These are phyloP conservation scores for Aspergillus terreus DNA, from an alignment of 2,329 filamentous ascomycete species.

Conservation along the genomic window DNA sequence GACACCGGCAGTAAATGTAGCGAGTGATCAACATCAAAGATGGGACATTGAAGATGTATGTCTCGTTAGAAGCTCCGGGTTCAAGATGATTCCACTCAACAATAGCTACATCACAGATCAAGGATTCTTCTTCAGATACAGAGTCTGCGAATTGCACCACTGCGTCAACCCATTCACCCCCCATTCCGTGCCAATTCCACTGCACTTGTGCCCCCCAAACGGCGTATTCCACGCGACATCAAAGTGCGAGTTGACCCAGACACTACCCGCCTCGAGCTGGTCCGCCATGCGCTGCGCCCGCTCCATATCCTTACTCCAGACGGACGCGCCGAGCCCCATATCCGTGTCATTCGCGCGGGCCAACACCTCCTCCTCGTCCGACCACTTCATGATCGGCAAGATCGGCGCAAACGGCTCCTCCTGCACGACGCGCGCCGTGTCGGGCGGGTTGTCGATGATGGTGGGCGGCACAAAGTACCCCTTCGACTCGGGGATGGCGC, in stretches of 20 bases:
- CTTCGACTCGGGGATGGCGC: conserved; percentile 40
- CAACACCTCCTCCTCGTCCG: conserved; percentile 58
- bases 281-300: conserved; percentile 52
- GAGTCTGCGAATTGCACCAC: conserved; percentile 38
- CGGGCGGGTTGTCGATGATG: conserved; percentile 56
- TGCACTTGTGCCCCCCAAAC: conserved; percentile 52
- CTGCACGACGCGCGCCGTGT: conserved; percentile 52
- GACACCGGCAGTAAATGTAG: no score
- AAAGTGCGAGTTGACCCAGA: conserved; percentile 56
- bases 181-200: conserved; percentile 50
- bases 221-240: conserved; percentile 30
- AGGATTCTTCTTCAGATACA: conserved; percentile 24
- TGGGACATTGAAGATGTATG: no score
- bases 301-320: conserved; percentile 54
- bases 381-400: conserved; percentile 60
- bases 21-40: no score
- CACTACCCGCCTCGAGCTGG: conserved; percentile 54
- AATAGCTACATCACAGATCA: no score
- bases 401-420: conserved; percentile 65
- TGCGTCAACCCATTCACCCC: conserved; percentile 37
- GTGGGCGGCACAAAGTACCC: conserved; percentile 60
- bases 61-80: no score
- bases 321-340: conserved; percentile 54
- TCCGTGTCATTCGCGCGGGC: conserved; percentile 51
- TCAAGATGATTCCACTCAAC: no score